Base-by-base conservation (phyloP, 352 stramenopile genomes). In the Pythium volutum region DNA sequence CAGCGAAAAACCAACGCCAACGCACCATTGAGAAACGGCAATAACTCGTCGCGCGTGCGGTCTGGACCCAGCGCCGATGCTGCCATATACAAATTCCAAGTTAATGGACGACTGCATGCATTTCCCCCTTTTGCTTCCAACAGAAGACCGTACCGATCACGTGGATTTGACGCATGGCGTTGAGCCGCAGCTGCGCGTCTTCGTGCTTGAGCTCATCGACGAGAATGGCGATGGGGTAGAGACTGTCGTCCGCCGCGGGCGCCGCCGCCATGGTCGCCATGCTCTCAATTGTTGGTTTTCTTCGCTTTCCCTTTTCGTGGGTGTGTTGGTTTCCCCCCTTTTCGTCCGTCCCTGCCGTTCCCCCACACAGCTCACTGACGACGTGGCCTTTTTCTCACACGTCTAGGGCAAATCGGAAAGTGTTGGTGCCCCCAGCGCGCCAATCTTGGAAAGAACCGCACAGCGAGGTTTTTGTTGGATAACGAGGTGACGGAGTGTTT, bases 21-120 rank as follows among this genome's bases (percentile, higher is more conserved):
- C 71, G 52, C 67, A 95, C 89, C 89, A 62, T 96, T 96, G 36
- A 99, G 76, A 67, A 99, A 99, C 2, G 97, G 97, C n/a, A 99
- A 66, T 16, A 99, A 79, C 79, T 99, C 97, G 39, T 95, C 81
- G 46, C 89, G 77, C 54, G 92, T 97, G 38, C 95, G 86, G 49
- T 97, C 80, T 8, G 80, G 77, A 6, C 95, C 95, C 26, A 98
- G 74, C 20, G 93, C 94, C 54, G 86, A 76, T 18, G 91, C 91
- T 95, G 16, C n/a, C n/a, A n/a, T n/a, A 48, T 27, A 22, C 36
- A 43, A 23, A 43, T n/a, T 1, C 12, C 36, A 43, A 43, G 18
- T 43, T 16, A 20, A 22, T 43, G 12, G 33, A 12, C n/a, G 12
- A 38, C 33, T 38, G 33, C 33, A 38, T n/a, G n/a, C n/a, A n/a